These are phyloP conservation scores for Hemileccinum rubropunctum DNA, from an alignment of 768 basidiomycete genomes.

Conservation along the genomic window DNA sequence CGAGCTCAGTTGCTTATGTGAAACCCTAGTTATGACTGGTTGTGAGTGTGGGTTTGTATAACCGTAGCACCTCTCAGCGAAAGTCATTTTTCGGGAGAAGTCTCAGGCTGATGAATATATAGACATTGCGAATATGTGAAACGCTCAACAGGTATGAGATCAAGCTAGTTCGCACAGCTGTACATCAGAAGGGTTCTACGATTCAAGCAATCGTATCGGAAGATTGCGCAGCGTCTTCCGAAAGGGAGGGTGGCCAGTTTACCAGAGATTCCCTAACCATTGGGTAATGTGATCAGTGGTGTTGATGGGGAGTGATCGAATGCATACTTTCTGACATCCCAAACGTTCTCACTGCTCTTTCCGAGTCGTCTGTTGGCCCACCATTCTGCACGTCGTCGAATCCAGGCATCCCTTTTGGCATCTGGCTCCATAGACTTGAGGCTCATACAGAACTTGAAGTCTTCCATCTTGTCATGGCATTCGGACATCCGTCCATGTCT, in stretches of 20 bases:
- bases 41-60: too few species aligned
- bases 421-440: conserved; percentile 77
- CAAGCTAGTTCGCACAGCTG: too few species aligned
- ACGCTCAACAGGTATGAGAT: neutral
- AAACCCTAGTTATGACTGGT: too few species aligned
- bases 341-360: conserved; percentile 92
- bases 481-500: conserved; percentile 73
- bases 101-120: neutral
- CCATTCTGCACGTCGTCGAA: conserved; percentile 86
- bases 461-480: conserved; percentile 77
- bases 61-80: too few species aligned
- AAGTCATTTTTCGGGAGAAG: too few species aligned
- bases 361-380: conserved; percentile 78
- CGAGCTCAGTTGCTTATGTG: too few species aligned
- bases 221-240: conserved; percentile 18
- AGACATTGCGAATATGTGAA: neutral
- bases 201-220: conserved; percentile 23
- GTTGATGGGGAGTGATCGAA: neutral
- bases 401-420: conserved; percentile 78
- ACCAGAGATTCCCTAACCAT: conserved; percentile 19
- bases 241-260: conserved; percentile 30
- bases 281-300: conserved; percentile 1
- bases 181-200: neutral
- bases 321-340: conserved; percentile 82
- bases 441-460: conserved; percentile 94